phyloP scores from a whole-genome alignment of 1,139 yeast genomes.

The Tardiomyces blankii region DNA sequence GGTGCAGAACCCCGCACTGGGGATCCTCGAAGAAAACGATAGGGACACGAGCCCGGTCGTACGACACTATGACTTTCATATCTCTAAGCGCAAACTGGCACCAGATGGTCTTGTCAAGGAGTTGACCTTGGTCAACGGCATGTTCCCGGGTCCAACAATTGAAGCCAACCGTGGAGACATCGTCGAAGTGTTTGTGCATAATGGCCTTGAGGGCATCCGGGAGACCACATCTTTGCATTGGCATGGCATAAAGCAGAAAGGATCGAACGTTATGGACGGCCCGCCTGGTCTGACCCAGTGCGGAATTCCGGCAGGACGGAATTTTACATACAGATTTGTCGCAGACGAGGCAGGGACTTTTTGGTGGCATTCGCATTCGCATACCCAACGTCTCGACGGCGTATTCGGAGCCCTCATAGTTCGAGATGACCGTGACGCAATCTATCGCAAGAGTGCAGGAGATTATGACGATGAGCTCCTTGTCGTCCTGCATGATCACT shows the following conservation, averaged over 20 bases:
- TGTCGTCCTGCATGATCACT: conserved; percentile 62
- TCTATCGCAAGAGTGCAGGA: conserved; percentile 17
- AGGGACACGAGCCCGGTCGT: no score
- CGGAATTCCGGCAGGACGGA: conserved; percentile 67
- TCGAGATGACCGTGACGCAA: conserved; percentile 25
- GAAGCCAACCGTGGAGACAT: conserved; percentile 63
- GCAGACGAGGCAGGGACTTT: conserved; percentile 59
- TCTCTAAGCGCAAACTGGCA: conserved; percentile 2
- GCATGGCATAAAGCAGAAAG: conserved; percentile 84
- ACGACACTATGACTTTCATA: not conserved
- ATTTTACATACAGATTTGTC: conserved; percentile 67
- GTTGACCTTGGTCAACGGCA: conserved; percentile 59
- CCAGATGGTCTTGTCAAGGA: conserved; percentile 54
- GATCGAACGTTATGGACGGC: conserved; percentile 71
- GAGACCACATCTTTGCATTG: conserved; percentile 58
- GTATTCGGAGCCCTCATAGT: conserved; percentile 67
- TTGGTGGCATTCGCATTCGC: conserved; percentile 95
- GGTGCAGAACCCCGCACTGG: no score
- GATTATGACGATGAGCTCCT: conserved; percentile 59
- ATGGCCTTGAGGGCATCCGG: conserved; percentile 43
- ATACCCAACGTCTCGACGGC: conserved; percentile 75
- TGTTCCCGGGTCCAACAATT: conserved; percentile 72
- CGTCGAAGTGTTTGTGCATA: conserved; percentile 55
- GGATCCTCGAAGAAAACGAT: no score
- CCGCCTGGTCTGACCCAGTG: conserved; percentile 82